phyloP scores from a whole-genome alignment of 2,329 filamentous ascomycete species.

The Huntiella decipiens region DNA sequence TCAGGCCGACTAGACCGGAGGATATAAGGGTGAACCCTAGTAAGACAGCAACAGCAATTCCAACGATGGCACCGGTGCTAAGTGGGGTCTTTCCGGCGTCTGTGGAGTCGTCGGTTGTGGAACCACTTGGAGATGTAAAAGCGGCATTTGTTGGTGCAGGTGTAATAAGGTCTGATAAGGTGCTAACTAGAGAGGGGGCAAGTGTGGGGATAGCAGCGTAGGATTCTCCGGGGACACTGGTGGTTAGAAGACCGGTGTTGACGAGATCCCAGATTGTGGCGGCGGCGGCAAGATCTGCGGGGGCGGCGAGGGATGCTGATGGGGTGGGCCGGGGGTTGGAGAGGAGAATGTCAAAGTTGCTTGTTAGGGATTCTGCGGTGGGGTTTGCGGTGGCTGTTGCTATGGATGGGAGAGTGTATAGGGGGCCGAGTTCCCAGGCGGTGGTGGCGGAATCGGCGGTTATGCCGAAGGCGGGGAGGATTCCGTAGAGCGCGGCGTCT shows the following conservation, averaged over 20 bases:
- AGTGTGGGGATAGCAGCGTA: no score
- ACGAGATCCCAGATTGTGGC: conserved; percentile 13
- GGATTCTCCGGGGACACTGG: no score
- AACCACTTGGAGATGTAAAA: no score
- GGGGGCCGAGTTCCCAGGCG: no score
- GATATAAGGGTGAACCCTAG: conserved; percentile 22
- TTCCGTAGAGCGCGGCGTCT: background rate
- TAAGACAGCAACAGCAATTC: conserved; percentile 26
- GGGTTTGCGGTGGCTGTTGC: background rate
- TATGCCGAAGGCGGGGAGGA: background rate
- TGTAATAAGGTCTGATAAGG: no score
- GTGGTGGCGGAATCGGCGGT: background rate
- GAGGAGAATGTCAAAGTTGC: background rate
- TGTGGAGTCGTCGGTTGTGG: no score
- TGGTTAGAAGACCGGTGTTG: no score
- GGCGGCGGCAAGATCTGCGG: conserved; percentile 11
- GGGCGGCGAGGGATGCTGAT: background rate
- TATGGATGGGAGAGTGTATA: background rate
- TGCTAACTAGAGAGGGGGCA: no score
- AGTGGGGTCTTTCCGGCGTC: no score
- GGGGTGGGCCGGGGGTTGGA: background rate
- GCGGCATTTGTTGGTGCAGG: no score
- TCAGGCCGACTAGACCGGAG: conserved; percentile 25
- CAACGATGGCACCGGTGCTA: conserved; percentile 24
- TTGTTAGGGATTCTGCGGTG: background rate